Evolutionary conservation across 2,329 filamentous ascomycete genomes (phyloP), one percentile per base, ranked within the genome.

Genomic region (Apiospora phragmitis): DNA sequence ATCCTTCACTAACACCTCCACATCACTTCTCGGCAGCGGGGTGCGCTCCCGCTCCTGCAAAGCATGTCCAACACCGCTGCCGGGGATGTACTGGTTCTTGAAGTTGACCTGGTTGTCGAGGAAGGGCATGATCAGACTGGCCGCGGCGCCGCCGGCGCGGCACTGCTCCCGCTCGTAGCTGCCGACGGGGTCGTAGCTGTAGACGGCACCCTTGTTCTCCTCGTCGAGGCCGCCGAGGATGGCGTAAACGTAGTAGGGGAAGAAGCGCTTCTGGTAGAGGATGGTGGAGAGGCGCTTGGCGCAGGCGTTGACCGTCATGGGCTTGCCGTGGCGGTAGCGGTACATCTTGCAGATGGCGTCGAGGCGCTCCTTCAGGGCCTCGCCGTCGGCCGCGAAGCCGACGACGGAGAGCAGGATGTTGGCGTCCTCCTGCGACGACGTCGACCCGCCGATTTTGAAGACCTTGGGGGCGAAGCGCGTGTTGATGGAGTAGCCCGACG

Each of bases 91-190:
- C 86, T 98, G 95, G 82, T 99, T 99, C 89, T 98, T 99, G 88
- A 95, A 95, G 86, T 98, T 98, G 86, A 99, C 96, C 85, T 99
- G 97, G 83, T 99, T 99, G 83, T 99, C 96, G 79, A 99, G 85
- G 88, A 99, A 99, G 1, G 96, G 96, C 93, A 98, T 99, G 84
- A 99, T 99, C 82, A 99, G 85, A 79, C 93, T 96, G 69, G 94
- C 92, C 26, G 95, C 95, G 18, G 96, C 95, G 77, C 96, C 96
- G 55, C 94, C 96, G 45, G 96, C 95, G 75, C 95, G 91, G 85
- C 95, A 98, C 85, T 97, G 94, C 85, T 99, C 96, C 75, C 96
- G 88, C 87, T 99, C 96, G 84, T 98, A 99, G 81, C 94, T 97
- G 76, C 96, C 96, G 55, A 99, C 96, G 0, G 96, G 96, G 80